A percentile compares a stretch with the other conserved stretches of the same genome.
Evolutionary conservation across 2,329 filamentous ascomycete genomes (phyloP).

Genomic region (Neonectria ditissima): DNA sequence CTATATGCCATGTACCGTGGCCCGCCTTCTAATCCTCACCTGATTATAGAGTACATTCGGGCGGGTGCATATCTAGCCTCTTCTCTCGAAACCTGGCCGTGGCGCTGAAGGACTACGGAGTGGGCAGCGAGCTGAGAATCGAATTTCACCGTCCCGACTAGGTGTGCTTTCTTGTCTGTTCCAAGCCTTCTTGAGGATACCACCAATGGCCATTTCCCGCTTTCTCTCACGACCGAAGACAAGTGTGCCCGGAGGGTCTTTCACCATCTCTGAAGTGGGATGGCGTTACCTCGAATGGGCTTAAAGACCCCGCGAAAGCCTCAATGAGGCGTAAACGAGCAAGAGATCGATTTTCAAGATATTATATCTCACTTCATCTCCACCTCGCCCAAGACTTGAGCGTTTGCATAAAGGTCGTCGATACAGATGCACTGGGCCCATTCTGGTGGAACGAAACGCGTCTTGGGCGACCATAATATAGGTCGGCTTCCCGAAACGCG

Average conservation of each 20-base stretch:
- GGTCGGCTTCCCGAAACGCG: slow-evolving; percentile 51
- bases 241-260: not conserved
- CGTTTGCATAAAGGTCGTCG: not conserved
- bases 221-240: not conserved
- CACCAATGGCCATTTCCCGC: not conserved
- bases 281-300: not conserved
- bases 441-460: slow-evolving; percentile 33
- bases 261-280: not conserved
- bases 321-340: not conserved
- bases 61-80: no score
- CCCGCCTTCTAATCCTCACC: no score
- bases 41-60: no score
- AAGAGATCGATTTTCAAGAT: not conserved
- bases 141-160: no score
- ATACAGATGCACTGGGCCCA: not conserved
- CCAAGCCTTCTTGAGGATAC: no score
- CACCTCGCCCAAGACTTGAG: slow-evolving; percentile 13
- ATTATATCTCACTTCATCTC: not conserved
- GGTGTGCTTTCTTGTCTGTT: no score
- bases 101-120: no score
- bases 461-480: slow-evolving; percentile 47
- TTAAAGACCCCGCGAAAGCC: not conserved
- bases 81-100: no score
- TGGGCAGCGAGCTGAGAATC: no score
- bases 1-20: no score